Percentiles rank a stretch among this genome's conserved stretches.
Conservation (phyloP, 768 basidiomycete genomes). For the Hericium erinaceus region DNA sequence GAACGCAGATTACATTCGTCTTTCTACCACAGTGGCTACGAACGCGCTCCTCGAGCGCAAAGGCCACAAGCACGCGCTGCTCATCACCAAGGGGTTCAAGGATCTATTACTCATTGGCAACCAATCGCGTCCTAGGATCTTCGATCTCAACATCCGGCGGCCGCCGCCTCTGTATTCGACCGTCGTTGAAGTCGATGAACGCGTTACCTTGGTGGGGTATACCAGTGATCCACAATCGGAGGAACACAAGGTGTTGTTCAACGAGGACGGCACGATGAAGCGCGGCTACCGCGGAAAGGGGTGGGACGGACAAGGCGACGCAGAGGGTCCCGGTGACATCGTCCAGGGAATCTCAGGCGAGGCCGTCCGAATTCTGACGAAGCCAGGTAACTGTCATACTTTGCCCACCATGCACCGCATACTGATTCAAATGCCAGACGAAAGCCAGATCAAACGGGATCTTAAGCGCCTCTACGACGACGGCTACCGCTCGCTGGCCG, state of each 20-base stretch:
- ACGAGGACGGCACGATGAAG: constrained; percentile 55
- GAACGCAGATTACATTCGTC: constrained; percentile 70
- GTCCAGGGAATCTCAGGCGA: constrained; percentile 82
- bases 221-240: constrained; percentile 82
- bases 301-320: constrained; percentile 60
- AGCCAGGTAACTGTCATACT: constrained; percentile 42
- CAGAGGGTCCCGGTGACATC: constrained; percentile 74
- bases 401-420: background rate
- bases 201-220: constrained; percentile 90
- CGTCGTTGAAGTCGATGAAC: constrained; percentile 78
- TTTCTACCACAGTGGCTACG: constrained; percentile 93
- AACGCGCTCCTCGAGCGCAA: constrained; percentile 94
- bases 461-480: constrained; percentile 62
- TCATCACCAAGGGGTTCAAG: constrained; percentile 87
- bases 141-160: constrained; percentile 86
- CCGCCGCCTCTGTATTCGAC: constrained; percentile 66
- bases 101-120: constrained; percentile 92
- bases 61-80: constrained; percentile 82
- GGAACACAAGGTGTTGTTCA: constrained; percentile 68
- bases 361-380: constrained; percentile 73
- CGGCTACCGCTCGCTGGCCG: constrained; percentile 85
- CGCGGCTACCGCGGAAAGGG: constrained; percentile 70
- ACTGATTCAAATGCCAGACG: constrained; percentile 32
- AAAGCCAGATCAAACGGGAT: constrained; percentile 42
- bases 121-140: constrained; percentile 90